Percentiles rank a stretch among this genome's conserved stretches.
These are phyloP conservation scores for Podospora tetraspora DNA, from an alignment of 495 filamentous ascomycete genomes.

Conservation along the genomic window DNA sequence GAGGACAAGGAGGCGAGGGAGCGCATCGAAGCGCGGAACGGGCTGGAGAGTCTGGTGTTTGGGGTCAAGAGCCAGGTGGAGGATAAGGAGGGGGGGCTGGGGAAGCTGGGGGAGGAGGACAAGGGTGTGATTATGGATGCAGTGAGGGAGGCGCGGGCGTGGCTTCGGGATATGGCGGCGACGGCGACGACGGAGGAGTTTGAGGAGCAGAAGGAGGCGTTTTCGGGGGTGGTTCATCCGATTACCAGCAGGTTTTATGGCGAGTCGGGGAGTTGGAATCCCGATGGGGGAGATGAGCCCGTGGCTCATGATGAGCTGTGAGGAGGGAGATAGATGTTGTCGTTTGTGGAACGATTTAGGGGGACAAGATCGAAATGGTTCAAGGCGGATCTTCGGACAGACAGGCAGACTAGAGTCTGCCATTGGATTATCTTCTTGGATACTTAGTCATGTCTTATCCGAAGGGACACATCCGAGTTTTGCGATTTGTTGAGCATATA, in stretches of 20 bases:
- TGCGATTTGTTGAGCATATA: background rate
- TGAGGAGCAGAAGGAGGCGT: slow-evolving; percentile 93
- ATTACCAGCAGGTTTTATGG: slow-evolving; percentile 90
- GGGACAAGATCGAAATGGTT: background rate
- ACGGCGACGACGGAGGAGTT: slow-evolving; percentile 85
- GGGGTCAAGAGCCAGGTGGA: slow-evolving; percentile 94
- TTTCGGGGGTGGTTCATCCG: slow-evolving; percentile 82
- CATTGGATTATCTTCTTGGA: background rate
- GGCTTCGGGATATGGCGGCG: slow-evolving; percentile 84
- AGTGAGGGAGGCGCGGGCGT: slow-evolving; percentile 83
- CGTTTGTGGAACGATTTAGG: background rate
- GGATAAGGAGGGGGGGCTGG: slow-evolving; percentile 83
- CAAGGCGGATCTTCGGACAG: background rate
- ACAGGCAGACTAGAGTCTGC: background rate
- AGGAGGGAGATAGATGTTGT: background rate
- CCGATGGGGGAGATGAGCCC: background rate
- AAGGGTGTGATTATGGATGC: slow-evolving; percentile 88
- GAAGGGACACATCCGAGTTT: background rate
- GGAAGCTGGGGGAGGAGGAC: slow-evolving; percentile 90
- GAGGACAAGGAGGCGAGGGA: slow-evolving; percentile 87
- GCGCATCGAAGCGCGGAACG: slow-evolving; percentile 92
- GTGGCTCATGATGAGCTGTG: slow-evolving; percentile 14
- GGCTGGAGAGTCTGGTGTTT: slow-evolving; percentile 94
- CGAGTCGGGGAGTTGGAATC: slow-evolving; percentile 19
- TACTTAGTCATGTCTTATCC: too few species aligned